phyloP scores from a whole-genome alignment of 345 rosid genomes.

The Jatropha curcas region DNA sequence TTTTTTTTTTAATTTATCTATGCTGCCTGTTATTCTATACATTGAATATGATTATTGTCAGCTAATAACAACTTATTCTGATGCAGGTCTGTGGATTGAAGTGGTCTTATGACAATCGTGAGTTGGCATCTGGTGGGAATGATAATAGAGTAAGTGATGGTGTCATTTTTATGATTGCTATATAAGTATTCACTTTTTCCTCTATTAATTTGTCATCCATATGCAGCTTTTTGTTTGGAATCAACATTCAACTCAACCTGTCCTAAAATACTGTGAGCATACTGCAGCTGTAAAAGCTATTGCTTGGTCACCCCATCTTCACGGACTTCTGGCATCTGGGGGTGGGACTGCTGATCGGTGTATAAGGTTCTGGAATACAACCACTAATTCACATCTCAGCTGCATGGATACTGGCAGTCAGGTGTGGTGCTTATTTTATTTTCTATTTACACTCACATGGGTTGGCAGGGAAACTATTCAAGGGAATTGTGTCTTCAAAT shows the following conservation, averaged over 20 bases:
- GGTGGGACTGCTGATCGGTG: slow-evolving; percentile 98
- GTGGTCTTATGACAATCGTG: slow-evolving; percentile 98
- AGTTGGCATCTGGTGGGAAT: slow-evolving; percentile 98
- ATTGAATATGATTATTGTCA: not conserved
- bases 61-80: slow-evolving; percentile 20
- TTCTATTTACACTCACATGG: not conserved
- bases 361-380: slow-evolving; percentile 98
- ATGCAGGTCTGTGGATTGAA: slow-evolving; percentile 88
- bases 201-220: slow-evolving; percentile 20
- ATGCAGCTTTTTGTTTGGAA: slow-evolving; percentile 97
- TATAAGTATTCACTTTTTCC: not conserved
- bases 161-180: slow-evolving; percentile 4
- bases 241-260: slow-evolving; percentile 90
- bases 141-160: slow-evolving; percentile 72
- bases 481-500: not conserved
- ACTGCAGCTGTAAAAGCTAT: slow-evolving; percentile 99
- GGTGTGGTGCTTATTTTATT: slow-evolving; percentile 37
- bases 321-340: slow-evolving; percentile 98
- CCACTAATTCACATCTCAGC: slow-evolving; percentile 80
- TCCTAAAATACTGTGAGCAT: slow-evolving; percentile 86
- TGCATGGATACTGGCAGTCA: slow-evolving; percentile 97
- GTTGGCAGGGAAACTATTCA: not conserved
- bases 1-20: not conserved
- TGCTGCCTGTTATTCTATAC: slow-evolving; percentile 4
- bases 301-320: slow-evolving; percentile 99